A percentile compares a stretch with the other conserved stretches of the same genome.
These are phyloP conservation scores for Achaetomiella virescens DNA, from an alignment of 495 filamentous ascomycete genomes.

Conservation along the genomic window DNA sequence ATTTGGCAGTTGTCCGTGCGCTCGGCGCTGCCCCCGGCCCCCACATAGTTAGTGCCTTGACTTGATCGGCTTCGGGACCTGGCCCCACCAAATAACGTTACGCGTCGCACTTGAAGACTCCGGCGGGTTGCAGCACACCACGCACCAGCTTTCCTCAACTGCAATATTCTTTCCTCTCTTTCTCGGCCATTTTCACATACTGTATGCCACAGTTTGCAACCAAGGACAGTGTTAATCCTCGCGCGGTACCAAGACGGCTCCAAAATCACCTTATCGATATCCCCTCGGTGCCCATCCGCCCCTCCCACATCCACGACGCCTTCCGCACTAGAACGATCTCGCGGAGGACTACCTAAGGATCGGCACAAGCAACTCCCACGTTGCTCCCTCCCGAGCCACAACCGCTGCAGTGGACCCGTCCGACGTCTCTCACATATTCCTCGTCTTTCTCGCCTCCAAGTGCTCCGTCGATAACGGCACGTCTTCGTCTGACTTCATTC, in stretches of 20 bases:
- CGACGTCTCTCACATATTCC: neutral
- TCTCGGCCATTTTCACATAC: no score
- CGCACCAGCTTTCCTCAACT: neutral
- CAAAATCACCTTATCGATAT: no score
- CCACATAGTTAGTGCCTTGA: neutral
- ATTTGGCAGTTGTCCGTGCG: constrained; percentile 15
- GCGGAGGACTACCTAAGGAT: no score
- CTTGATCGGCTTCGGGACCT: constrained; percentile 4
- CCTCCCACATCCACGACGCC: neutral
- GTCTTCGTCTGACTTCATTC: neutral
- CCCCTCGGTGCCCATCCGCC: no score
- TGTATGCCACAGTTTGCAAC: no score
- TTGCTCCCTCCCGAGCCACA: constrained; percentile 1
- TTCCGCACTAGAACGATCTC: neutral
- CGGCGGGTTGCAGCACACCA: neutral
- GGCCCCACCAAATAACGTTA: constrained; percentile 6
- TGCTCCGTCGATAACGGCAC: constrained; percentile 7
- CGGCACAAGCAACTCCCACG: neutral
- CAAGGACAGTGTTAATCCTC: no score
- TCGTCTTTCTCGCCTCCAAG: neutral
- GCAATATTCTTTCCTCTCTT: neutral
- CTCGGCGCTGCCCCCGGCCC: constrained; percentile 1
- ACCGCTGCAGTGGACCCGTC: neutral
- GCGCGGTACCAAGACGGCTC: no score
- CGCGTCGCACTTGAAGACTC: no score